Evolutionary conservation across 1,284 basidiomycete genomes (phyloP).

Genomic region (Trametes versicolor): DNA sequence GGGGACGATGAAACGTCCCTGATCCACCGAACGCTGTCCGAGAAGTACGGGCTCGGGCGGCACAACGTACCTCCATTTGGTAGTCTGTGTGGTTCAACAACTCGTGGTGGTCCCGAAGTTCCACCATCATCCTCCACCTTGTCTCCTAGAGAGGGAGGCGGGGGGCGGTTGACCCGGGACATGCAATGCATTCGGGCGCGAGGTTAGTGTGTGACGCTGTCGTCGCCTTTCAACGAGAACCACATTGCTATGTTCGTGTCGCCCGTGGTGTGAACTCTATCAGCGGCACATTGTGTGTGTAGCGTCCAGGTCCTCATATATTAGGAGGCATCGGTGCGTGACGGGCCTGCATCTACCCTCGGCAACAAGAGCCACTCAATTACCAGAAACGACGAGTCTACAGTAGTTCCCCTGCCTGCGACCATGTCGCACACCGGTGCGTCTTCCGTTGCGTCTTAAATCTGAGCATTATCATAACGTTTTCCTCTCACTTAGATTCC

Average conservation of each 20-base stretch:
- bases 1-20: background rate
- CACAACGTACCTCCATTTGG: conserved; percentile 1
- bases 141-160: background rate
- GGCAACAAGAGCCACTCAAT: background rate
- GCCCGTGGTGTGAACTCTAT: conserved; percentile 3
- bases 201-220: background rate
- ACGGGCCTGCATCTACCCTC: background rate
- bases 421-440: conserved; percentile 3
- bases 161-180: background rate
- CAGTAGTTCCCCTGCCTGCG: background rate
- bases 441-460: background rate
- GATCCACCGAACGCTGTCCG: background rate
- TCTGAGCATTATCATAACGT: background rate
- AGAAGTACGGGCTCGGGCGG: no score
- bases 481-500: background rate
- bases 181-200: conserved; percentile 1
- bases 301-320: background rate
- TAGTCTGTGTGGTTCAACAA: conserved; percentile 15
- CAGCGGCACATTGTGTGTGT: background rate
- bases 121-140: conserved; percentile 5
- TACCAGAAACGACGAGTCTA: no score
- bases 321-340: background rate
- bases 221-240: background rate
- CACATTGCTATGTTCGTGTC: conserved; percentile 4
- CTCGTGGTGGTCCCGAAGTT: background rate